These are phyloP conservation scores for Mycena rosella DNA, from an alignment of 768 basidiomycete genomes.

Conservation along the genomic window DNA sequence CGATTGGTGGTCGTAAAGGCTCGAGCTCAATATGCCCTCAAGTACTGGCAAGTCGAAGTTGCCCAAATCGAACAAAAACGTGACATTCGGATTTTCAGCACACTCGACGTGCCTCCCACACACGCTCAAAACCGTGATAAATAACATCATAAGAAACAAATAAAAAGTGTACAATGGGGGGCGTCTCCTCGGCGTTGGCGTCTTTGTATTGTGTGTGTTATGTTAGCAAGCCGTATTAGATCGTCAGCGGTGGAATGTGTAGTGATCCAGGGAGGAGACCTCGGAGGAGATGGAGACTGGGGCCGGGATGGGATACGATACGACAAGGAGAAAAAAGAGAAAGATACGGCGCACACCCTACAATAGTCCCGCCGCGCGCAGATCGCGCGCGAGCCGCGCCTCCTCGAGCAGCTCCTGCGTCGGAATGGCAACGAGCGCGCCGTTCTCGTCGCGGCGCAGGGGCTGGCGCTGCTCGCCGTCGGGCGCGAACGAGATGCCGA, in stretches of 20 bases:
- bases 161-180: slow-evolving; percentile 15
- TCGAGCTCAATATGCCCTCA: no score
- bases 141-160: slow-evolving; percentile 23
- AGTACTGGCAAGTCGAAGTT: no score
- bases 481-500: slow-evolving; percentile 57
- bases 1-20: no score
- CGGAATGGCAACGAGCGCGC: slow-evolving; percentile 44
- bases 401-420: slow-evolving; percentile 54
- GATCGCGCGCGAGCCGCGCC: slow-evolving; percentile 60
- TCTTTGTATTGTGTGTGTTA: slow-evolving; percentile 1
- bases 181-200: background rate
- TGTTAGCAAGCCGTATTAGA: slow-evolving; percentile 21
- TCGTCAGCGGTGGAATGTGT: background rate
- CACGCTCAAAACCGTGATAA: slow-evolving; percentile 1
- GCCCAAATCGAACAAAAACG: no score
- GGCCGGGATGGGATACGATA: background rate
- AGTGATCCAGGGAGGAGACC: background rate
- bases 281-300: no score
- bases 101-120: background rate
- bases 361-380: slow-evolving; percentile 68
- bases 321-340: background rate
- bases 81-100: no score
- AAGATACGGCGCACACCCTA: slow-evolving; percentile 41
- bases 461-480: slow-evolving; percentile 17
- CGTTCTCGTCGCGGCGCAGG: slow-evolving; percentile 40